Evolutionary conservation across 2,329 filamentous ascomycete genomes (phyloP).

Genomic region (Exophiala alcalophila): DNA sequence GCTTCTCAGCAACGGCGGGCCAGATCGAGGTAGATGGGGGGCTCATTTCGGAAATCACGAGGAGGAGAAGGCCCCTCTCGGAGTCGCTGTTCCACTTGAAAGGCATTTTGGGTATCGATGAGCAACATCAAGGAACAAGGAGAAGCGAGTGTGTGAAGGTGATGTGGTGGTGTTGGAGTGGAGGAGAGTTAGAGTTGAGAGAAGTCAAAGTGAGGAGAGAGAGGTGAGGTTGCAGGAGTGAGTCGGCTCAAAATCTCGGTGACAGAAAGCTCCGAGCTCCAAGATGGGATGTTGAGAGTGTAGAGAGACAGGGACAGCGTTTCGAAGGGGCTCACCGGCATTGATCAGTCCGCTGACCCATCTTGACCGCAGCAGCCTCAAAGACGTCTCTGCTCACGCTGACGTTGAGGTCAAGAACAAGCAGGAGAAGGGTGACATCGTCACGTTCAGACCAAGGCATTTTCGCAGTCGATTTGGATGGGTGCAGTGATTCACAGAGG

Average conservation of each 20-base stretch:
- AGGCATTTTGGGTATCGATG: constrained; percentile 19
- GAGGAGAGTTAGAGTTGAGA: constrained; percentile 1
- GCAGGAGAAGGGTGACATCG: constrained; percentile 7
- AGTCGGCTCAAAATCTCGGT: background rate
- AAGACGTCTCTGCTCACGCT: constrained; percentile 9
- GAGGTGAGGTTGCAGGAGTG: background rate
- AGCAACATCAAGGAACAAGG: background rate
- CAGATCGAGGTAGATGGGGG: constrained; percentile 22
- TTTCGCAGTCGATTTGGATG: background rate
- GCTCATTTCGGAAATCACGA: constrained; percentile 17
- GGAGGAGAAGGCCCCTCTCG: constrained; percentile 24
- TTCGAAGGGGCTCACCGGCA: constrained; percentile 6
- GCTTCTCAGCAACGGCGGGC: constrained; percentile 27
- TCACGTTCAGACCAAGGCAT: constrained; percentile 8
- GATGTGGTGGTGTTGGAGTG: background rate
- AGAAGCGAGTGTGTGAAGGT: background rate
- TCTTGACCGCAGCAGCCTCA: constrained; percentile 1
- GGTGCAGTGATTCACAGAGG: background rate
- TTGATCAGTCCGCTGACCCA: constrained; percentile 10
- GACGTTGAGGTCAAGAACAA: constrained; percentile 9
- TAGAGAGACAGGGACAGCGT: no score
- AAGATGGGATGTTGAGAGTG: no score
- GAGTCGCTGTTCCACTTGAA: constrained; percentile 26
- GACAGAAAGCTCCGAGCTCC: background rate
- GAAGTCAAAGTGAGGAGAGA: background rate